phyloP scores from a whole-genome alignment of 257 asterid genomes.

The Avicennia marina region DNA sequence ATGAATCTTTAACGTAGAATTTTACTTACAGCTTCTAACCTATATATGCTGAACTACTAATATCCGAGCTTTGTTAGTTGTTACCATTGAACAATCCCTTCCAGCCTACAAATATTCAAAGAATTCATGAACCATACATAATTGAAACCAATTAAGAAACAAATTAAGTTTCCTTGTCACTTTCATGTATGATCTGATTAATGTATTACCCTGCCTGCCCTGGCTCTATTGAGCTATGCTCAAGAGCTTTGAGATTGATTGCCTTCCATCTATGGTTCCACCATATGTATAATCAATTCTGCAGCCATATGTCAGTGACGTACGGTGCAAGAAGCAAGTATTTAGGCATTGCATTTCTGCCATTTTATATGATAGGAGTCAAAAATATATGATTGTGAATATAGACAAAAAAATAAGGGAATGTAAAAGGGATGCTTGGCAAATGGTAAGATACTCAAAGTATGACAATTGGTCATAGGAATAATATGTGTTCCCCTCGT shows the following conservation, averaged over 20 bases:
- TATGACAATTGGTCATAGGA: not conserved
- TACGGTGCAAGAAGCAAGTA: too few relatives aligned
- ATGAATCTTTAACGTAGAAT: too few relatives aligned
- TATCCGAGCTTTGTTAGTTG: too few relatives aligned
- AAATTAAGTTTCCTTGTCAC: too few relatives aligned
- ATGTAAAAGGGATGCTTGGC: not conserved
- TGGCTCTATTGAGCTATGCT: not conserved
- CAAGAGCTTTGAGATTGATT: not conserved
- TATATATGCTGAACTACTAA: too few relatives aligned
- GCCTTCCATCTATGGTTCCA: not conserved
- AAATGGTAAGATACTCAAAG: too few relatives aligned
- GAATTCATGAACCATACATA: not conserved
- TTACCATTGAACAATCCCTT: too few relatives aligned
- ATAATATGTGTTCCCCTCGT: not conserved
- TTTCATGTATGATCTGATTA: too few relatives aligned
- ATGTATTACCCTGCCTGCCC: slow-evolving; percentile 3
- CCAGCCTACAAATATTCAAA: slow-evolving; percentile 8
- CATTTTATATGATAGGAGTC: not conserved
- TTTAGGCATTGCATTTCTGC: not conserved
- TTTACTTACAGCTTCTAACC: too few relatives aligned
- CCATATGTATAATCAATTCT: not conserved
- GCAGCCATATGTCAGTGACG: not conserved
- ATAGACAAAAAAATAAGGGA: not conserved
- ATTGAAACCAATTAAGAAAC: too few relatives aligned
- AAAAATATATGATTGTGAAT: not conserved